Base-by-base conservation (phyloP, 805 yeast species). In the Zygoascus ofunaensis region DNA sequence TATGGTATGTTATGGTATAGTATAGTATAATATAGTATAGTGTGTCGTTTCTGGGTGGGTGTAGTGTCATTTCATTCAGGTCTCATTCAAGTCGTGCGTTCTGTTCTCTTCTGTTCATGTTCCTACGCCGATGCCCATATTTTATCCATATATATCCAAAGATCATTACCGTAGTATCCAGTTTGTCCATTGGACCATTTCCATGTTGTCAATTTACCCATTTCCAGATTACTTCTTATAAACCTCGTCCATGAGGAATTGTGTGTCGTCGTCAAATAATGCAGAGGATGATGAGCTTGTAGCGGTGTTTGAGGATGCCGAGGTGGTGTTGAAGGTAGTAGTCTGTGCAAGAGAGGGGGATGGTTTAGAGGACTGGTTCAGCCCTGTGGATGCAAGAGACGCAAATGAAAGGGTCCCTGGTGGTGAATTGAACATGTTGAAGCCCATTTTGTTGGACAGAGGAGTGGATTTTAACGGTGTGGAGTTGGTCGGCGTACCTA, bases 191-290 rank as follows among this genome's bases (percentile, higher is more conserved):
- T 26, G 30, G 30, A 26, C 10, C 12, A 12, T 26, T 26, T 26
- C 30, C 12, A 26, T 26, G n/a, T n/a, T n/a, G n/a, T n/a, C n/a
- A n/a, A n/a, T n/a, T n/a, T n/a, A n/a, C n/a, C n/a, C n/a, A n/a
- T n/a, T n/a, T n/a, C n/a, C n/a, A n/a, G n/a, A 14, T 30, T n/a
- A n/a, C 32, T 38, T 48, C 48, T 5, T 52, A 22, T 39, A 39
- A 15, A 24, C 56, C 32, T 51, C 48, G 19, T 54, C 57, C 55
- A 54, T 49, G 36, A 45, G 45, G 46, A 54, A 54, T 34, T 52
- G 57, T 4, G 57, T 54, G 23, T 54, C 57, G n/a, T 39, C 49
- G 26, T 47, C 50, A 15, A 45, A 32, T 20, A 34, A 26, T 10
- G 41, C 10, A 8, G 26, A 4, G 36, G 18, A 30, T 24, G 33